Evolutionary conservation across 768 basidiomycete genomes (phyloP), one percentile per base, ranked within the genome.

Genomic region (Jaapia argillacea): DNA sequence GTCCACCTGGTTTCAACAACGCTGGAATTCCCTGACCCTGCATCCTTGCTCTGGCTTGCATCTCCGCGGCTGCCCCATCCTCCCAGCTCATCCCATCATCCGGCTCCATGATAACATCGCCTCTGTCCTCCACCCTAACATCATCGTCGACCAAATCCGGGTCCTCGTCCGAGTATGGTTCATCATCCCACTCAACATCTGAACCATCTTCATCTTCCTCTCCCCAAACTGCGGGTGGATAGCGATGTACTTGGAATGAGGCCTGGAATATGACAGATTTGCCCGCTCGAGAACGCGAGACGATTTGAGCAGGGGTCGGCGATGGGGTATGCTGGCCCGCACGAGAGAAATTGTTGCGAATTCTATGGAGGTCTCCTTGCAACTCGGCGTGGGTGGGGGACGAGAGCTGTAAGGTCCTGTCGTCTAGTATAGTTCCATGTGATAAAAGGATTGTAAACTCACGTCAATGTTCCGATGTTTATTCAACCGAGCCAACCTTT

Each of bases 401-500:
- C 6, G 86, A 83, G 47, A 88, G 72, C 85, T 90, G 54, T 16
- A 12, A 16, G 12, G 25, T 49, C 24, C 41, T 41, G 23, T 20
- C 41, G 43, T 20, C 33, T 16, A 48, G 37, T 18, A 31, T 20
- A n/a, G n/a, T n/a, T 24, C 21, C 6, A 51, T 6, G 37, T n/a
- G 27, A 40, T 7, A 43, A 35, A 21, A 36, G 26, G 1, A 43
- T 31, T 16, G 36, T 10, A 70, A n/a, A n/a, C 88, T 56, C 61
- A 93, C 91, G 60, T 98, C 94, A 43, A 98, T 85, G 60, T 99
- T 99, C 24, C 93, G 75, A 57, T 96, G 91, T 59, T 97, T 97
- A 68, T 99, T 98, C 44, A 98, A 71, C 45, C 96, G 70, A 0
- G 96, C 96, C 4, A 98, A 75, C 26, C 96, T 76, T 58, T 99